Percentiles rank a stretch among this genome's conserved stretches.
These are phyloP conservation scores for Cercospora sesami DNA, from an alignment of 2,329 filamentous ascomycete species.

Conservation along the genomic window DNA sequence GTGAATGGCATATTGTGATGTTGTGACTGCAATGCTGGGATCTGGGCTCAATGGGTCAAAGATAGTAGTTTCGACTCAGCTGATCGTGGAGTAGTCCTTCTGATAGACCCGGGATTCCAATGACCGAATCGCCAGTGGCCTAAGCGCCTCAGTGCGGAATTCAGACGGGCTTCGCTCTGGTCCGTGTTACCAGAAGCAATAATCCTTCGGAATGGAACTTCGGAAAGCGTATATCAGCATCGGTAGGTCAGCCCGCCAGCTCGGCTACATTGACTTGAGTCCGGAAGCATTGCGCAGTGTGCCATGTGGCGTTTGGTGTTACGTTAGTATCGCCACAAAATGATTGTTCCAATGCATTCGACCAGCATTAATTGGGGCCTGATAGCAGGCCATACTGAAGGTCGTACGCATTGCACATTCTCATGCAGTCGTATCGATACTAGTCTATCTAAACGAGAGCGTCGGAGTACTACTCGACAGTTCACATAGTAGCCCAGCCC, in stretches of 20 bases:
- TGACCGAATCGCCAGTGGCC: rapidly evolving
- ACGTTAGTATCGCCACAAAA: not conserved
- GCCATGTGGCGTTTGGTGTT: not conserved
- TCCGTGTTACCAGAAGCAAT: not conserved
- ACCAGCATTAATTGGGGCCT: not conserved
- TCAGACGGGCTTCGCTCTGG: not conserved
- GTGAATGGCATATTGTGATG: not conserved
- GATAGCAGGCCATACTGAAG: not conserved
- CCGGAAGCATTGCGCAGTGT: not conserved
- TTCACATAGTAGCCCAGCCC: not conserved
- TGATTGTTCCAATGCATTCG: not conserved
- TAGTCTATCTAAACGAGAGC: not conserved
- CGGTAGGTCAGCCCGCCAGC: not conserved
- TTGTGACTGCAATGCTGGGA: not conserved
- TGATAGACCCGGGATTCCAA: not conserved
- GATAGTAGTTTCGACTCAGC: not conserved
- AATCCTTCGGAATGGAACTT: not conserved
- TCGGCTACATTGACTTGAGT: not conserved
- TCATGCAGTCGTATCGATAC: not conserved
- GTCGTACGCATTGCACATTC: not conserved
- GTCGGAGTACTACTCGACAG: not conserved
- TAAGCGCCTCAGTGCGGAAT: not conserved
- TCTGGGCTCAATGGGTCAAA: not conserved
- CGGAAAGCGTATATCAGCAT: not conserved
- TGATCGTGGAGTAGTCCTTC: not conserved